These are phyloP conservation scores for Ceratobasidium sp. DNA, from an alignment of 1,284 basidiomycete genomes.

Conservation along the genomic window DNA sequence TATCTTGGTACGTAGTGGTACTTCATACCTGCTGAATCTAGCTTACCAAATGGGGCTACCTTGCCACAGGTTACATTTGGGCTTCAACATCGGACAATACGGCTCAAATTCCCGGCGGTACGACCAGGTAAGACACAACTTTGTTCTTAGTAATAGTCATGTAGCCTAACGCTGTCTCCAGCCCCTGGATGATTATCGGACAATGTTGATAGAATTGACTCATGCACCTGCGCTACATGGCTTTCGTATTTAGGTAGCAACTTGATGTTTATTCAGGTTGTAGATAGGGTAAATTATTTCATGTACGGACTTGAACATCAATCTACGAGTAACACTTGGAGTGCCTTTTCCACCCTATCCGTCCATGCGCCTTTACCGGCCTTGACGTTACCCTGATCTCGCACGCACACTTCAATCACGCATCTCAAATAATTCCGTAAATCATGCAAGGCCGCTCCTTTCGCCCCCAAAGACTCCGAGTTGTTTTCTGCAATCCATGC, in stretches of 20 bases:
- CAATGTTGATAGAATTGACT: constrained; percentile 13
- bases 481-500: constrained; percentile 1
- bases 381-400: constrained; percentile 1
- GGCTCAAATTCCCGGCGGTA: constrained; percentile 17
- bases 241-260: background rate
- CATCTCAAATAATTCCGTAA: constrained; percentile 14
- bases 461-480: background rate
- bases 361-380: background rate
- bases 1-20: constrained; percentile 11
- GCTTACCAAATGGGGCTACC: background rate
- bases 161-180: background rate
- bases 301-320: background rate
- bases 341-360: background rate
- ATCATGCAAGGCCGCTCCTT: constrained; percentile 1
- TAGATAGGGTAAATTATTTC: constrained; percentile 29
- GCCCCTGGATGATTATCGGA: constrained; percentile 31
- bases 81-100: constrained; percentile 4
- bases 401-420: constrained; percentile 19
- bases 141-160: background rate
- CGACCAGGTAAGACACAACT: background rate
- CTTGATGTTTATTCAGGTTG: constrained; percentile 20
- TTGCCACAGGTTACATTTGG: constrained; percentile 26
- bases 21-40: background rate
- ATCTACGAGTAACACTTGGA: background rate
- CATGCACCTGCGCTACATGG: background rate